Conservation (phyloP, 2,329 filamentous ascomycete genomes). For the Diaporthe sp. region DNA sequence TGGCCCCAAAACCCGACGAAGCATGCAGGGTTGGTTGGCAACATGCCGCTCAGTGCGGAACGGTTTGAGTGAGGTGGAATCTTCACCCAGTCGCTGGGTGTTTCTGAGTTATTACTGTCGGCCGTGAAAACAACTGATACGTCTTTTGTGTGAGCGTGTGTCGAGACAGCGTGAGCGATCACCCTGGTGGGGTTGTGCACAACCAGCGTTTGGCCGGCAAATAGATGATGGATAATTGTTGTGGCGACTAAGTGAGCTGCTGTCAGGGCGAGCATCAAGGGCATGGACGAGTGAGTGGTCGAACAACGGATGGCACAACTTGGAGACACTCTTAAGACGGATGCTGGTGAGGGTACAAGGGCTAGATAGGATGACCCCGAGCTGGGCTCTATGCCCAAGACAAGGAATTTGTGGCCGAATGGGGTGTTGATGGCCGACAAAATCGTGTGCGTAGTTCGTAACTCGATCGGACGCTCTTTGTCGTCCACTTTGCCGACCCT, state of each 20-base stretch:
- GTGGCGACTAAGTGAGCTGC: background rate
- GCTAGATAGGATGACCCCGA: background rate
- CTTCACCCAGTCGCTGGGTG: background rate
- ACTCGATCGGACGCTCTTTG: background rate
- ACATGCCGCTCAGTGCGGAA: background rate
- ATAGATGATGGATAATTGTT: background rate
- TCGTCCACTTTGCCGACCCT: background rate
- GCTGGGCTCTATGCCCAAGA: background rate
- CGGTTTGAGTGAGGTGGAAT: background rate
- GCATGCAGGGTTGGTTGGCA: background rate
- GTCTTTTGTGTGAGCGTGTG: background rate
- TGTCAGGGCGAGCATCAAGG: background rate
- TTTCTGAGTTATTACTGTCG: background rate
- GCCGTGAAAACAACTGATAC: background rate
- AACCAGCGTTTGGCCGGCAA: background rate
- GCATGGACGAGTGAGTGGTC: background rate
- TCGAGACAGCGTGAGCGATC: background rate
- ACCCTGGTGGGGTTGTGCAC: background rate
- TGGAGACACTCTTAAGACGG: background rate
- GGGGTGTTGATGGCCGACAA: background rate
- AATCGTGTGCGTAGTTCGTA: background rate
- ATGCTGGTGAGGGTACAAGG: background rate
- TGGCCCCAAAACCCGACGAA: background rate
- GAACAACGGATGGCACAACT: background rate
- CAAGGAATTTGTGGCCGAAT: background rate